Conservation (phyloP, 352 stramenopile genomes). For the Globisporangium cystogenes region DNA sequence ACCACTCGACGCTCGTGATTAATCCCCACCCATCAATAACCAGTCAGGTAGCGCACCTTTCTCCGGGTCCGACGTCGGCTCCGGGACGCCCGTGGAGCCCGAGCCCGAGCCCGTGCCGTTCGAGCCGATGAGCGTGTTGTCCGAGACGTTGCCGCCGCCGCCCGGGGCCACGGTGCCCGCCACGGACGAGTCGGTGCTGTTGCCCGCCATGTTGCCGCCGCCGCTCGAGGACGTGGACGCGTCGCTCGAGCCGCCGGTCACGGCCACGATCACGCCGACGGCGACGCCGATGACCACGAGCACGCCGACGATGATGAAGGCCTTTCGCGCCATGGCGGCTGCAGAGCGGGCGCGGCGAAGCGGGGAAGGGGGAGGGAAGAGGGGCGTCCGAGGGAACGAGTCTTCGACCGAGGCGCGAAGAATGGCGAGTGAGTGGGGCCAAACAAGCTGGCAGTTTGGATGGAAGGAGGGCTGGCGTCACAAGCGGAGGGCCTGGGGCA, state of each 20-base stretch:
- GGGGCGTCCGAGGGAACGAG: not conserved
- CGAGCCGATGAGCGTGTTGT: slow-evolving; percentile 35
- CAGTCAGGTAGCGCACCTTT: slow-evolving; percentile 17
- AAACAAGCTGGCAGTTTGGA: not conserved
- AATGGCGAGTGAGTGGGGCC: slow-evolving; percentile 9
- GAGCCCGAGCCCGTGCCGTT: slow-evolving; percentile 19
- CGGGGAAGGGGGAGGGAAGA: too few relatives aligned
- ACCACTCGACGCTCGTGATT: not conserved
- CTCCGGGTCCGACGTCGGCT: slow-evolving; percentile 60
- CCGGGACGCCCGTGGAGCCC: slow-evolving; percentile 17
- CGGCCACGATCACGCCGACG: slow-evolving; percentile 60
- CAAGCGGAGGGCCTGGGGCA: too few relatives aligned
- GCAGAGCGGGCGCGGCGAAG: too few relatives aligned
- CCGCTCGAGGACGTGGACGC: slow-evolving; percentile 21
- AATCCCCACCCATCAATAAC: slow-evolving; percentile 3
- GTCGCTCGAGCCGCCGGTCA: slow-evolving; percentile 31
- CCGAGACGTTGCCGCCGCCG: slow-evolving; percentile 37
- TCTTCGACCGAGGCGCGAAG: slow-evolving; percentile 6
- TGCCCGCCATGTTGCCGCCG: slow-evolving; percentile 8
- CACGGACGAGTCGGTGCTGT: slow-evolving; percentile 3
- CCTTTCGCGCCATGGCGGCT: slow-evolving; percentile 34
- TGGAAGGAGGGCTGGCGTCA: not conserved
- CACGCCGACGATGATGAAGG: slow-evolving; percentile 61
- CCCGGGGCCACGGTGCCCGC: slow-evolving; percentile 14
- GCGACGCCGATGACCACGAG: slow-evolving; percentile 61